phyloP scores from a whole-genome alignment of 306 rosid genomes.

The Corylus americana region DNA sequence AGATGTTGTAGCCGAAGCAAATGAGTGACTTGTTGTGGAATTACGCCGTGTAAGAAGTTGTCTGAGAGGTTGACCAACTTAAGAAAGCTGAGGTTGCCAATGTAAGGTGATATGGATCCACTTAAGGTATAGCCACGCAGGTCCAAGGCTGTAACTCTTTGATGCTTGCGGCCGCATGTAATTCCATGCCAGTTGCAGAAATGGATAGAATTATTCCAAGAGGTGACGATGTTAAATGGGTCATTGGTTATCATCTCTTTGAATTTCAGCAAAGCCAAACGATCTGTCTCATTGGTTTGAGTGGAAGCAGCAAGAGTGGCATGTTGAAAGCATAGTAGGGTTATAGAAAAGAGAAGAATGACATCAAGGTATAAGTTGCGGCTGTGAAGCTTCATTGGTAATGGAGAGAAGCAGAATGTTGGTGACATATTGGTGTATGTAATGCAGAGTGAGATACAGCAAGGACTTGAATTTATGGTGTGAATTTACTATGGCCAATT shows the following conservation, averaged over 20 bases:
- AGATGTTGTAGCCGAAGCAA: background rate
- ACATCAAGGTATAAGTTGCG: too few relatives aligned
- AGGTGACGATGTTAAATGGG: conserved; percentile 18
- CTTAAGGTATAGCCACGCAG: background rate
- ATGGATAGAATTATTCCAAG: conserved; percentile 42
- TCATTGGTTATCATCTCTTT: conserved; percentile 30
- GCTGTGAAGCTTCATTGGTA: too few relatives aligned
- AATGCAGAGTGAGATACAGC: too few relatives aligned
- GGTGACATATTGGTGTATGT: too few relatives aligned
- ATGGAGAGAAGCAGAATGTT: too few relatives aligned
- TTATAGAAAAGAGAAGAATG: too few relatives aligned
- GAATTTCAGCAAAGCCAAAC: conserved; percentile 33
- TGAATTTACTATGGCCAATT: too few relatives aligned
- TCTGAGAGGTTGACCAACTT: background rate
- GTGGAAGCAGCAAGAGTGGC: too few relatives aligned
- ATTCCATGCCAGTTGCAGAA: conserved; percentile 49
- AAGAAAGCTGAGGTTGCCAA: conserved; percentile 33
- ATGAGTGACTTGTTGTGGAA: conserved; percentile 36
- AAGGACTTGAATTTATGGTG: too few relatives aligned
- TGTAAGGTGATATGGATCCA: conserved; percentile 44
- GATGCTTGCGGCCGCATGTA: conserved; percentile 32
- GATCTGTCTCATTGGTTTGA: conserved; percentile 21
- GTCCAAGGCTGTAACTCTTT: conserved; percentile 31
- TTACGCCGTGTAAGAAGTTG: conserved; percentile 30
- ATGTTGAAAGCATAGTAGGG: too few relatives aligned